These are phyloP conservation scores for Primulina huaijiensis DNA, from an alignment of 257 asterid species.

Conservation along the genomic window DNA sequence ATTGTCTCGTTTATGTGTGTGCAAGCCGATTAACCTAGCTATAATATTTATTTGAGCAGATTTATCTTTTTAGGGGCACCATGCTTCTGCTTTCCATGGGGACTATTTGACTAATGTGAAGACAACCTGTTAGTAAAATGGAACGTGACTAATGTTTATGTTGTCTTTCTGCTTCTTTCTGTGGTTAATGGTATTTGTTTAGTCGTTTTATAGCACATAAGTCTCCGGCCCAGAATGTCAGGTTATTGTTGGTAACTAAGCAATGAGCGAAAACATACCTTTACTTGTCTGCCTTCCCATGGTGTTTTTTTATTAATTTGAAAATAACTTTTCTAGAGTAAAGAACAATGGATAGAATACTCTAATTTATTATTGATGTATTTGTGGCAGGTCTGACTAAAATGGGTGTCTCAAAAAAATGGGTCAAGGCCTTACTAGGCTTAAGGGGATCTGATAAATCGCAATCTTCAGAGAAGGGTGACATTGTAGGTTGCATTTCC, in stretches of 20 bases:
- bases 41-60: neutral
- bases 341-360: slow-evolving; percentile 6
- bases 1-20: neutral
- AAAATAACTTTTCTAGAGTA: slow-evolving; percentile 9
- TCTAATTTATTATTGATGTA: slow-evolving; percentile 6
- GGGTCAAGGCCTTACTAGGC: slow-evolving; percentile 72
- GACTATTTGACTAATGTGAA: slow-evolving; percentile 8
- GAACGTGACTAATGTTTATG: neutral
- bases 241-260: slow-evolving; percentile 3
- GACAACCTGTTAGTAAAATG: neutral
- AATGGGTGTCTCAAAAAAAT: slow-evolving; percentile 84
- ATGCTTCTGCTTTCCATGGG: slow-evolving; percentile 4
- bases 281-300: neutral
- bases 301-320: neutral
- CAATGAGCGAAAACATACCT: neutral
- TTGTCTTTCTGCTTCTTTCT: neutral
- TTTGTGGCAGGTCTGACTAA: slow-evolving; percentile 37
- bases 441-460: slow-evolving; percentile 62
- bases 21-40: neutral
- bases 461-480: slow-evolving; percentile 50
- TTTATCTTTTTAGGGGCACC: slow-evolving; percentile 6
- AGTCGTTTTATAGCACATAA: neutral
- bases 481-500: slow-evolving; percentile 47
- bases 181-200: neutral
- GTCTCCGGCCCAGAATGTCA: neutral